phyloP scores from a whole-genome alignment of 306 rosid genomes.

The Pyrus communis region DNA sequence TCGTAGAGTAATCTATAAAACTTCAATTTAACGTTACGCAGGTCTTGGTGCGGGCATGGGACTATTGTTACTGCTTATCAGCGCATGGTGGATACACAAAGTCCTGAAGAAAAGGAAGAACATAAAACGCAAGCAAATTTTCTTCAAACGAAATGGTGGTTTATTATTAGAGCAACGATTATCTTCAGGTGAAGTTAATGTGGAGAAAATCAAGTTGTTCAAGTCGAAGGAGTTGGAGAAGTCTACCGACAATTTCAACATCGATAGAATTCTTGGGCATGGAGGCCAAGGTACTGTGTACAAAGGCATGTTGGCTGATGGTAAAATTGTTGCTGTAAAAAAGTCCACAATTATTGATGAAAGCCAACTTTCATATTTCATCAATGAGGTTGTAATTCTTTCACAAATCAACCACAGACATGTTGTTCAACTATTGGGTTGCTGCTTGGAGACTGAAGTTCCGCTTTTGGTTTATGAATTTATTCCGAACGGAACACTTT shows the following conservation, averaged over 20 bases:
- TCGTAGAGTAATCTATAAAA: neutral
- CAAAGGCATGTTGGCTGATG: slow-evolving; percentile 8
- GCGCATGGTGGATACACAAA: neutral
- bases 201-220: slow-evolving; percentile 9
- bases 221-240: slow-evolving; percentile 13
- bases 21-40: neutral
- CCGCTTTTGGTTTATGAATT: slow-evolving; percentile 24
- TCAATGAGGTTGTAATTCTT: slow-evolving; percentile 7
- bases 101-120: neutral
- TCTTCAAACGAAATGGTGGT: slow-evolving; percentile 5
- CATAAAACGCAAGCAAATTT: neutral
- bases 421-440: slow-evolving; percentile 3
- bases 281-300: slow-evolving; percentile 24
- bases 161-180: neutral
- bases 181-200: slow-evolving; percentile 1
- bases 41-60: neutral
- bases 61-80: neutral
- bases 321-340: slow-evolving; percentile 13
- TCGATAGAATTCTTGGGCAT: slow-evolving; percentile 9
- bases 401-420: slow-evolving; percentile 16
- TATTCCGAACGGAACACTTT: slow-evolving; percentile 12
- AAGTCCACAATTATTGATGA: neutral
- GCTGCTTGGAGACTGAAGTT: slow-evolving; percentile 18
- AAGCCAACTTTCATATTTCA: neutral
- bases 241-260: slow-evolving; percentile 11